Evolutionary conservation across 1,284 basidiomycete genomes (phyloP), one percentile per base, ranked within the genome.

Genomic region (Vanrija humicola): DNA sequence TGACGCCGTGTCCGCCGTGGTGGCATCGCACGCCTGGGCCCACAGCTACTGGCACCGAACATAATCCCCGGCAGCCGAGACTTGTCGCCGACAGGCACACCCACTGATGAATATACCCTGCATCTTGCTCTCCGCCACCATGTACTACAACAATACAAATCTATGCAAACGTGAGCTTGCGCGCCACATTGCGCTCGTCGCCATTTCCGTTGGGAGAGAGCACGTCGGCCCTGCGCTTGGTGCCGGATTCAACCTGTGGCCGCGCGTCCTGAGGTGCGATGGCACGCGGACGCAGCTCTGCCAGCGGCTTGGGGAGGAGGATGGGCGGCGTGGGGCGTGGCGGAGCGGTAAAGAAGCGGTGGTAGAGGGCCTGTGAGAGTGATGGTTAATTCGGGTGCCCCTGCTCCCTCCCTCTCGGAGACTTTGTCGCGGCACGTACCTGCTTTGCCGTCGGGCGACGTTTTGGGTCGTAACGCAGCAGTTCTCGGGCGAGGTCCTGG

Each of bases 381-480:
- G 21, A 59, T 15, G 34, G 34, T 54, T 46, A 38, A 25, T 43
- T 16, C 44, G 12, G 34, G 15, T 39, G 15, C 15, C 29, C 9
- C 39, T 12, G 5, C 9, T 28, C 28, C 10, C 5, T 26, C 8
- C 26, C 28, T 28, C 12, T 40, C 18, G 43, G 19, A 54, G 26
- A 16, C 43, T 7, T 23, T 1, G 26, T 6, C 49, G 28, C 28
- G 61, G 15, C 1, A 69, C 83, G 62, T 55, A 90, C 90, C 64
- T 89, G 84, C 75, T 80, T 82, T n/a, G 93, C 90, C 44, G 82
- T 82, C 50, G 93, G 86, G 3, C 96, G 86, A 66, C 83, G 85
- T 38, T 84, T 80, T 7, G 96, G 96, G 68, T 98, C 92, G 68
- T 89, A 97, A 7, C 83, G 79, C 16, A 99, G 79, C 65, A 90